phyloP scores from a whole-genome alignment of 2,329 filamentous ascomycete genomes.

The Xylariomycetidae sp. region DNA sequence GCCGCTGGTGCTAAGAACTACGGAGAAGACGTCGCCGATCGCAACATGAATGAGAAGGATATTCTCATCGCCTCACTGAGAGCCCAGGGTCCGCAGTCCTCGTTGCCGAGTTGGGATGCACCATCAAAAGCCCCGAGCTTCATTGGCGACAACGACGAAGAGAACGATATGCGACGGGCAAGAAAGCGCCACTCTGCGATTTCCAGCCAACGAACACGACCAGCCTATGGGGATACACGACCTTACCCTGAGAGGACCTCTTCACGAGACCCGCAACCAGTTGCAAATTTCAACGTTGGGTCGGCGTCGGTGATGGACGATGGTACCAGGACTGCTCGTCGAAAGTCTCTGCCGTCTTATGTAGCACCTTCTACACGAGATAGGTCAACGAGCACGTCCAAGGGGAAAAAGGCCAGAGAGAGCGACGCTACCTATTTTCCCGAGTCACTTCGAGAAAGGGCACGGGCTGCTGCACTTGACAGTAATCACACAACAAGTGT shows the following conservation, averaged over 20 bases:
- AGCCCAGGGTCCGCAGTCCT: too few relatives aligned
- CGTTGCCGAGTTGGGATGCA: too few relatives aligned
- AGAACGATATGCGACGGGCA: slow-evolving; percentile 7
- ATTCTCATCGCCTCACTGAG: too few relatives aligned
- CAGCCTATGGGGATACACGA: too few relatives aligned
- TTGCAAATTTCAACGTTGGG: not conserved
- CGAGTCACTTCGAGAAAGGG: slow-evolving; percentile 14
- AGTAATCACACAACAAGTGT: slow-evolving; percentile 4
- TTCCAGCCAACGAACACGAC: slow-evolving; percentile 16
- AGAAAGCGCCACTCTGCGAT: slow-evolving; percentile 19
- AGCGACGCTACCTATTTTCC: slow-evolving; percentile 15
- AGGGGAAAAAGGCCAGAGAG: slow-evolving; percentile 5
- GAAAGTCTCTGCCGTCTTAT: slow-evolving; percentile 22
- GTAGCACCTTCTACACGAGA: slow-evolving; percentile 9
- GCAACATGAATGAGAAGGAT: slow-evolving; percentile 45
- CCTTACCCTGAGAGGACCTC: slow-evolving; percentile 14
- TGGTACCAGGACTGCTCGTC: slow-evolving; percentile 13
- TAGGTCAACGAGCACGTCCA: slow-evolving; percentile 9
- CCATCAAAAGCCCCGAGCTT: too few relatives aligned
- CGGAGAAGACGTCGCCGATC: slow-evolving; percentile 60
- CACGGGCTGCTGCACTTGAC: slow-evolving; percentile 12
- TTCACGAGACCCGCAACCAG: slow-evolving; percentile 8
- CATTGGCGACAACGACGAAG: slow-evolving; percentile 11
- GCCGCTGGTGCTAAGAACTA: slow-evolving; percentile 49
- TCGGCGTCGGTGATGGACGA: slow-evolving; percentile 7